Base-by-base conservation (phyloP, 2,329 filamentous ascomycete genomes). In the Uncinocarpus reesii region DNA sequence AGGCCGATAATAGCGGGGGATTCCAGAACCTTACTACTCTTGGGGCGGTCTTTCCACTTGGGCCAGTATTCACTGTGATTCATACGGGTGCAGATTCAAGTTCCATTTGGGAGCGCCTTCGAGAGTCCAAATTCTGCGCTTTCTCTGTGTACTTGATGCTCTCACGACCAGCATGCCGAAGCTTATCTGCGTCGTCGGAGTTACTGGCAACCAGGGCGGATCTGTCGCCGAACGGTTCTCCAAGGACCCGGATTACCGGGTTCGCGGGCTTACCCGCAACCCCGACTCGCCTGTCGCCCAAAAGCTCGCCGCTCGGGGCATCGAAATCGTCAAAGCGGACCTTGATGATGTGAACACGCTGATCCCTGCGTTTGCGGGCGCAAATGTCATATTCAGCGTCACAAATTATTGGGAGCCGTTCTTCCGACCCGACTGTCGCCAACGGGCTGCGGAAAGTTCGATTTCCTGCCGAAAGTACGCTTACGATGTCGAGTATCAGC, bases 121-220 rank as follows among this genome's bases (percentile, higher is more conserved):
- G 4, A 36, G 10, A 37, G 18, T 21, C n/a, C 8, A 11, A 4
- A 11, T 4, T 23, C 8, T 21, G 29, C 29, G 11, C 23, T n/a
- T 16, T 2, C 6, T 21, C 21, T 7, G 26, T 11, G n/a, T 10
- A 10, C 13, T 34, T 21, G 2, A 10, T 15, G 11, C 8, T 18
- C 31, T 21, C 32, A 34, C 2, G 8, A 7, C 11, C 10, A 42
- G 4, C 13, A 49, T 49, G 47, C 8, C 41, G 24, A 49, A 49
- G 34, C 41, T 49, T 15, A 40, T 49, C 42, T 44, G 41, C 28
- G 42, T 49, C 24, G 42, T 49, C 40, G 74, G 75, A 7, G 73
- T 72, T 15, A 77, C 75, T 1, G 74, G 75, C 50, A 66, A 72
- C 32, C 75, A 77, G 57, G 75, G 75, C 18, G 62, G 71, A 8